phyloP scores from a whole-genome alignment of 1,139 yeast species.

The Kurtzmaniella quercitrusa region DNA sequence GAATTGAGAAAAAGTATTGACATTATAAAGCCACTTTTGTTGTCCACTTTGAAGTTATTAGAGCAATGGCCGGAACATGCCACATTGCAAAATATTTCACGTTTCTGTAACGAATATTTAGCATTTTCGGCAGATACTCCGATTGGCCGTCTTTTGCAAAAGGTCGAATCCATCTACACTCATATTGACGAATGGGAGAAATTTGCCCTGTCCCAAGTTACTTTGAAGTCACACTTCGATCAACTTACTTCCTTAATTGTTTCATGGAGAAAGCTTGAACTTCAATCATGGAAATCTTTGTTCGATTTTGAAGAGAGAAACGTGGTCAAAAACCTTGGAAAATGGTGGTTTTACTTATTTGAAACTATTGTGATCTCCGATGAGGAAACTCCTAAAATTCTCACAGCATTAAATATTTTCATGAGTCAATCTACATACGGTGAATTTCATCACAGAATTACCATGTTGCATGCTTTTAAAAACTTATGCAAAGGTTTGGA shows the following conservation, averaged over 20 bases:
- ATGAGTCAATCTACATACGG: constrained; percentile 75
- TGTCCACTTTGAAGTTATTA: constrained; percentile 46
- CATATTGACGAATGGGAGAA: constrained; percentile 90
- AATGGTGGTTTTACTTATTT: constrained; percentile 90
- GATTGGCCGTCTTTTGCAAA: constrained; percentile 71
- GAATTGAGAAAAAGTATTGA: constrained; percentile 62
- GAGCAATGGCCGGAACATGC: constrained; percentile 95
- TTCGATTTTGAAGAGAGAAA: constrained; percentile 62
- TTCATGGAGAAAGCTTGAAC: constrained; percentile 85
- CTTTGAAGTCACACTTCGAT: constrained; percentile 54
- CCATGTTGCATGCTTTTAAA: constrained; percentile 58
- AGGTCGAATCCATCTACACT: constrained; percentile 82
- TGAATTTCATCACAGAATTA: constrained; percentile 58
- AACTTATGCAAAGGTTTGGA: constrained; percentile 13
- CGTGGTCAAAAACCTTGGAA: constrained; percentile 53
- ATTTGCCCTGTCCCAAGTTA: constrained; percentile 77
- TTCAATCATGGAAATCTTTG: constrained; percentile 79
- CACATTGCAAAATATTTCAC: constrained; percentile 63
- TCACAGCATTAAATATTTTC: constrained; percentile 73
- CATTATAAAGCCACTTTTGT: constrained; percentile 46
- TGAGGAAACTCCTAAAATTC: constrained; percentile 33
- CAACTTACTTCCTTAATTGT: constrained; percentile 68
- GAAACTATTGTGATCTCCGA: constrained; percentile 63
- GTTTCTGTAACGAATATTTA: constrained; percentile 68
- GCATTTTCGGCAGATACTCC: constrained; percentile 64